Evolutionary conservation across 169 alveolate species (phyloP), one percentile per base, ranked within the genome.

Genomic region (Eimeria brunetti): DNA sequence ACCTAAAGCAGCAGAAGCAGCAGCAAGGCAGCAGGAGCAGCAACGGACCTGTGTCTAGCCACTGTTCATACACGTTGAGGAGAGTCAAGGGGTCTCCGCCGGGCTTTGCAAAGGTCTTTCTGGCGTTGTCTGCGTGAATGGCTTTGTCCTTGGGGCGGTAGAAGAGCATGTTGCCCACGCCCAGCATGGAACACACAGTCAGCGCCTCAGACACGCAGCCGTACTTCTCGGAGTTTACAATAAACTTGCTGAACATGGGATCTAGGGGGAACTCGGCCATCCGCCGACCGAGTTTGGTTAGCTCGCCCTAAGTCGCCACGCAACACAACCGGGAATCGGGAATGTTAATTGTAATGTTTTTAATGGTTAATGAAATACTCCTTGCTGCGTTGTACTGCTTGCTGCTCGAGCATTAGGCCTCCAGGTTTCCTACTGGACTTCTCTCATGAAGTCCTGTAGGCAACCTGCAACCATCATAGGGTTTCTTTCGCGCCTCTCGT

Each of bases 221-320:
- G 98, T 98, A 99, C 96, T 99, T 98, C 94, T 98, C 99, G 16
- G 99, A 97, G 92, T 97, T 96, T 8, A 84, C n/a, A 58, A 89
- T 86, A 96, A 98, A 97, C 98, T 99, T 99, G 75, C 99, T 97
- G 80, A 98, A 98, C 98, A 98, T 98, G 49, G 99, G 99, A 94
- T 99, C 99, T 86, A 99, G 96, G 24, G 99, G 99, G 64, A 99
- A 99, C 97, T 99, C 99, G 9, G 99, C 99, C 99, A 99, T 99
- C 85, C 99, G 98, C 69, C 99, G 97, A 27, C 98, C 98, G 98
- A 95, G 99, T 99, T 95, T 95, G 56, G 96, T 95, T 89, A 95
- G 85, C 85, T 88, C 88, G 22, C 96, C 96, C 94, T 91, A 41
- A 38, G 90, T 27, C 78, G 24, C 44, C 78, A 27, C 78, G 24